Conservation (phyloP, 306 rosid genomes). For the Lagenaria siceraria region DNA sequence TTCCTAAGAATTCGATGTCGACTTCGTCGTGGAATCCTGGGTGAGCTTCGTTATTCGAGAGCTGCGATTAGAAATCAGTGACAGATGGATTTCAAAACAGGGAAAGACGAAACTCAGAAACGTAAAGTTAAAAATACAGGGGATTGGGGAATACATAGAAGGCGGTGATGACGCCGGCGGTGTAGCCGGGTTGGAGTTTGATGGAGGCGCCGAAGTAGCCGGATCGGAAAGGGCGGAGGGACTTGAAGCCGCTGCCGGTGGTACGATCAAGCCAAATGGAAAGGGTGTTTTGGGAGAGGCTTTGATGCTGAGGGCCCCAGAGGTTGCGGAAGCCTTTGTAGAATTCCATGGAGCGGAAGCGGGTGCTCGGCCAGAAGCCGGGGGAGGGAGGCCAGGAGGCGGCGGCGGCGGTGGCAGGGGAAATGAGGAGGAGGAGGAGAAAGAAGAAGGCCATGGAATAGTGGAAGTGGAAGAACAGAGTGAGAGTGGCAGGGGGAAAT, state of each 20-base stretch:
- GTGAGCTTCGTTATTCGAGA: constrained; percentile 86
- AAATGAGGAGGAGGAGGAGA: constrained; percentile 18
- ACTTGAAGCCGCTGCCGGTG: constrained; percentile 94
- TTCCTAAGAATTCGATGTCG: constrained; percentile 91
- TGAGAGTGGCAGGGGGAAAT: constrained; percentile 8
- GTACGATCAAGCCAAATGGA: constrained; percentile 87
- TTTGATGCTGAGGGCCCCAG: constrained; percentile 89
- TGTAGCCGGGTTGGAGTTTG: constrained; percentile 86
- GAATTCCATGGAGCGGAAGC: constrained; percentile 50
- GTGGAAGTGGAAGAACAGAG: neutral
- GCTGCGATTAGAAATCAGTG: constrained; percentile 31
- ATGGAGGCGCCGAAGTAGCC: constrained; percentile 88
- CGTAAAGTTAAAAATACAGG: neutral
- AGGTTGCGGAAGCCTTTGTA: constrained; percentile 55
- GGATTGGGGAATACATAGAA: constrained; percentile 47
- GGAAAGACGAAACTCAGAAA: neutral
- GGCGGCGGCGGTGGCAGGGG: constrained; percentile 46
- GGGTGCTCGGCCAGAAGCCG: constrained; percentile 86
- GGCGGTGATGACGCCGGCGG: constrained; percentile 96
- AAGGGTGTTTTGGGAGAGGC: constrained; percentile 39
- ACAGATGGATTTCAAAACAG: neutral
- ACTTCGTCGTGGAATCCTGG: constrained; percentile 96
- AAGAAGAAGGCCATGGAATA: constrained; percentile 35
- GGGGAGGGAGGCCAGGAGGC: constrained; percentile 82
- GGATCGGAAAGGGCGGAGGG: constrained; percentile 70